These are phyloP conservation scores for Pistacia vera DNA, from an alignment of 345 rosid species.

Conservation along the genomic window DNA sequence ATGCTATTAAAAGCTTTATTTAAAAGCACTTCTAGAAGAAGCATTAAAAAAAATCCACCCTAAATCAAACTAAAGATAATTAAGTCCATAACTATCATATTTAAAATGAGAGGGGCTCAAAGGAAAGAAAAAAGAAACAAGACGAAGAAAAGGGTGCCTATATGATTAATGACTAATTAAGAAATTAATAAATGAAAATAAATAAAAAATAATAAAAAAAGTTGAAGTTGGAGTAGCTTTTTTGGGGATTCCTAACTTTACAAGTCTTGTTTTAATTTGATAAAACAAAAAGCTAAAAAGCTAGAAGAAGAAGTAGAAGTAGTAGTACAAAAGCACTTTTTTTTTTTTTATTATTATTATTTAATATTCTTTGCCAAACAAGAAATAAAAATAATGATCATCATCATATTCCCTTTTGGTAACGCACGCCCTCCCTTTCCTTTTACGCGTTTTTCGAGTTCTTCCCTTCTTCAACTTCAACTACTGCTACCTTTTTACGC, in stretches of 20 bases:
- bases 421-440: constrained; percentile 78
- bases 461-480: neutral
- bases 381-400: constrained; percentile 8
- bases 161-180: neutral
- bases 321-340: constrained; percentile 15
- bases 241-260: constrained; percentile 32
- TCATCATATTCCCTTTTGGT: constrained; percentile 40
- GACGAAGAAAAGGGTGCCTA: too few species aligned
- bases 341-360: too few species aligned
- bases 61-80: too few species aligned
- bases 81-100: too few species aligned
- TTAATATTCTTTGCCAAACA: neutral
- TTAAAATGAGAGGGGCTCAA: too few species aligned
- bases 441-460: constrained; percentile 70
- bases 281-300: neutral
- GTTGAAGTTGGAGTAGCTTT: neutral
- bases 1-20: too few species aligned
- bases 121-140: too few species aligned
- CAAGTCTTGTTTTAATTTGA: neutral
- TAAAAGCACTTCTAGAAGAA: too few species aligned
- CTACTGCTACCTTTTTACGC: constrained; percentile 29
- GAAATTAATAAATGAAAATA: neutral
- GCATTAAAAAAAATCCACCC: too few species aligned
- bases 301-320: neutral
- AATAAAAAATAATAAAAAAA: neutral